Conservation (phyloP, 495 filamentous ascomycete genomes). For the Margaritispora aquatica region DNA sequence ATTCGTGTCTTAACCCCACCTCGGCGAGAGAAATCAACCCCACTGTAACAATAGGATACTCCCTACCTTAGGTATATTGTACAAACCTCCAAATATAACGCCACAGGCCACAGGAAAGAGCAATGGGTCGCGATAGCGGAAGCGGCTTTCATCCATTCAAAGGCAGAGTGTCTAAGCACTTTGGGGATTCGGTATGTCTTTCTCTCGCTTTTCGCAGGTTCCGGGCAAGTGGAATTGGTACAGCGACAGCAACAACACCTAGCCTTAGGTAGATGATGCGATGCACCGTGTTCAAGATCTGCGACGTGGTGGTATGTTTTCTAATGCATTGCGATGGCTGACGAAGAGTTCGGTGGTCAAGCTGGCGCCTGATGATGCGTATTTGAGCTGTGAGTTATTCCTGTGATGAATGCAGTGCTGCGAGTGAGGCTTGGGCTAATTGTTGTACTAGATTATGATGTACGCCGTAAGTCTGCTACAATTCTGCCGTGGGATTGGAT, state of each 20-base stretch:
- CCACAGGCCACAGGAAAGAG: neutral
- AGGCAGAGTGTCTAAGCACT: constrained; percentile 33
- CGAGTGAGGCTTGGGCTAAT: neutral
- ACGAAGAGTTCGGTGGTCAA: constrained; percentile 9
- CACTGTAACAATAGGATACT: too few relatives aligned
- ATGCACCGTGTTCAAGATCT: neutral
- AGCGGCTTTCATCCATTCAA: constrained; percentile 36
- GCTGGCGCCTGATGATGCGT: constrained; percentile 28
- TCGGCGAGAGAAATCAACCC: neutral
- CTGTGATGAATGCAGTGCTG: neutral
- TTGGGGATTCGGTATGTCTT: constrained; percentile 31
- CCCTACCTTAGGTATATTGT: too few relatives aligned
- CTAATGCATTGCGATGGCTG: constrained; percentile 6
- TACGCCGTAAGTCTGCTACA: constrained; percentile 23
- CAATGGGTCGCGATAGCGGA: constrained; percentile 23
- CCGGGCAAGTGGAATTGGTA: too few relatives aligned
- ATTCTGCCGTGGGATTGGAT: too few relatives aligned
- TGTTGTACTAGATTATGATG: constrained; percentile 22
- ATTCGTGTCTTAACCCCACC: too few relatives aligned
- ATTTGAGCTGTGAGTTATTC: constrained; percentile 25
- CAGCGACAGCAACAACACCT: neutral
- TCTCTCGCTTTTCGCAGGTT: neutral
- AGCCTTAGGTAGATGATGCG: neutral
- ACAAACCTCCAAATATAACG: neutral
- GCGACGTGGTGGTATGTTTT: neutral